Percentiles rank a stretch among this genome's conserved stretches.
phyloP scores from a whole-genome alignment of 2,329 filamentous ascomycete genomes.

The Beauveria rudraprayagi region DNA sequence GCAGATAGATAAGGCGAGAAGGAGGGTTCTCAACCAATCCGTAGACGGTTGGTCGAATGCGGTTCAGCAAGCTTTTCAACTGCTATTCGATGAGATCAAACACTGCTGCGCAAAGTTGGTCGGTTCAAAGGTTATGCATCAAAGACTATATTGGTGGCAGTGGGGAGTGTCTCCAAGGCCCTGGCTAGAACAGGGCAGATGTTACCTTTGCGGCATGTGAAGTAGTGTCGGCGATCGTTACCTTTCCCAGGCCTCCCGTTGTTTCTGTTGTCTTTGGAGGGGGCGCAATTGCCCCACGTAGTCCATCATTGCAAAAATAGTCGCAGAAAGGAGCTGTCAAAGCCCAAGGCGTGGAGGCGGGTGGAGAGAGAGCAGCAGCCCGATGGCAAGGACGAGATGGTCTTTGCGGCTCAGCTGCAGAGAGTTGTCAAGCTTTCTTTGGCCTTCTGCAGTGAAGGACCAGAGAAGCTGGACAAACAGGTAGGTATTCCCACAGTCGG shows the following conservation, averaged over 20 bases:
- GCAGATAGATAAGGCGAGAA: background rate
- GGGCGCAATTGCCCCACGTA: background rate
- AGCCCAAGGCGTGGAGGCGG: background rate
- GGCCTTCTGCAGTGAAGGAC: background rate
- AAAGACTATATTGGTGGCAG: background rate
- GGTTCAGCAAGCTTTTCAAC: background rate
- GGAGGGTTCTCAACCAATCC: background rate
- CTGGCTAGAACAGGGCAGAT: background rate
- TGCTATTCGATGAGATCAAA: background rate
- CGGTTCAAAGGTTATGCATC: background rate
- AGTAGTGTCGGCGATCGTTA: background rate
- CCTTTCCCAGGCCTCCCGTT: background rate
- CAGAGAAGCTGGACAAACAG: background rate
- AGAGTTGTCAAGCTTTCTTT: background rate
- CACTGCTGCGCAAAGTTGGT: background rate
- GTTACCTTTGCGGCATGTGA: background rate
- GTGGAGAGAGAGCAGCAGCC: background rate
- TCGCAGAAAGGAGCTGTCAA: background rate
- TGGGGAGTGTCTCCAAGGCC: background rate
- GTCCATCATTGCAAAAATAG: background rate
- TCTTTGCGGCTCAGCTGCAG: background rate
- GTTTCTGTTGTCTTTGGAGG: background rate
- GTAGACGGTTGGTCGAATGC: background rate
- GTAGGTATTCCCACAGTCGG: too few relatives aligned
- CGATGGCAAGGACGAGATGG: background rate